Evolutionary conservation across 441 rosid species (phyloP).

Genomic region (Gossypium schwendimanii): DNA sequence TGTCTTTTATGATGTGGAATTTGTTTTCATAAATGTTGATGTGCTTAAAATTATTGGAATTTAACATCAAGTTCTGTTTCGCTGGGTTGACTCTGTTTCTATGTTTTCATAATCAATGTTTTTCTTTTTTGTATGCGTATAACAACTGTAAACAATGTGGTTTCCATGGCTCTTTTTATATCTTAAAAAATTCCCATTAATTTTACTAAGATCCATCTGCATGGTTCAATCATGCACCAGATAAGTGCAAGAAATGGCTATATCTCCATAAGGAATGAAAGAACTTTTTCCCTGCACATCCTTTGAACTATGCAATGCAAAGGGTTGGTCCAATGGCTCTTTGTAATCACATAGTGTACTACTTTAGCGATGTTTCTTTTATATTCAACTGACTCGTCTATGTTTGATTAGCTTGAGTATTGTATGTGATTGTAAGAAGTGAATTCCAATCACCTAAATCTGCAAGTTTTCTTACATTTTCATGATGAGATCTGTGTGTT

Average conservation of each 20-base stretch:
- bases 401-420: too few species aligned
- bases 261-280: background rate
- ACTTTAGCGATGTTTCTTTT: background rate
- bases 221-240: background rate
- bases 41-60: background rate
- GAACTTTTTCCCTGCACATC: background rate
- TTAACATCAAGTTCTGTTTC: background rate
- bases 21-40: background rate
- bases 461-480: background rate
- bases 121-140: background rate
- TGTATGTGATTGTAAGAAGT: too few species aligned
- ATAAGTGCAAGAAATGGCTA: background rate
- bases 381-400: too few species aligned
- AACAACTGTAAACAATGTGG: background rate
- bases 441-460: too few species aligned
- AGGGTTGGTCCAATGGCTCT: background rate
- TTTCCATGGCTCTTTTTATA: background rate
- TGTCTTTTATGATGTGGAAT: background rate
- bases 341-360: background rate
- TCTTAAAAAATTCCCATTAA: background rate
- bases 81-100: background rate
- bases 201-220: background rate
- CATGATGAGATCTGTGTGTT: background rate
- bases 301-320: background rate
- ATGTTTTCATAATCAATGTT: background rate